A percentile compares a stretch with the other conserved stretches of the same genome.
Evolutionary conservation across 805 yeast genomes (phyloP).

Genomic region (Starmerella floris): DNA sequence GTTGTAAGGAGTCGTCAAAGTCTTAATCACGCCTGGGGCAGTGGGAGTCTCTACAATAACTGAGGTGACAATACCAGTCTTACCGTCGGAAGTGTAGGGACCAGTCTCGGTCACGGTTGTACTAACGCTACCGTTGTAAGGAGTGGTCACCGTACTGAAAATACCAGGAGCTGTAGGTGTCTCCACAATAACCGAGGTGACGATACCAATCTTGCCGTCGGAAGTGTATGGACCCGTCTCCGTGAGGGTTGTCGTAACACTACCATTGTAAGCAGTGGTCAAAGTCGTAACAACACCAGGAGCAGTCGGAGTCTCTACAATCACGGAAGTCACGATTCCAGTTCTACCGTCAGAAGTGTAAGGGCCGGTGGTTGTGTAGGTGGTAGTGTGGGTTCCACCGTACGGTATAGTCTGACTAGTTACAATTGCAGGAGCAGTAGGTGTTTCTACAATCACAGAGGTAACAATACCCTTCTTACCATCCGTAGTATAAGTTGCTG

Average conservation of each 20-base stretch:
- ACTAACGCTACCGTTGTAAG: slow-evolving; percentile 2
- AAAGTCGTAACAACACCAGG: slow-evolving; percentile 1
- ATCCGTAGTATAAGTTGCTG: slow-evolving; percentile 2
- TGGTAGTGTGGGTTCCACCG: slow-evolving; percentile 1
- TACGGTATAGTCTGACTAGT: background rate
- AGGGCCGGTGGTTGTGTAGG: slow-evolving; percentile 1
- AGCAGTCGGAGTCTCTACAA: slow-evolving; percentile 1
- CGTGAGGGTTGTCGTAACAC: background rate
- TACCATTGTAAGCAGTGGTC: slow-evolving; percentile 1
- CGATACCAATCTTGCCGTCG: background rate
- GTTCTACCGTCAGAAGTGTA: slow-evolving; percentile 1
- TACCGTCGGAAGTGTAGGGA: slow-evolving; percentile 1
- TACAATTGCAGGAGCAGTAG: slow-evolving; percentile 2
- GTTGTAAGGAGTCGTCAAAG: background rate
- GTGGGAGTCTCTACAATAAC: slow-evolving; percentile 7
- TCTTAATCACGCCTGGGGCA: slow-evolving; percentile 1
- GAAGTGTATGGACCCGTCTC: slow-evolving; percentile 4
- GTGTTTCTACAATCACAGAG: slow-evolving; percentile 2
- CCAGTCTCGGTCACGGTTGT: slow-evolving; percentile 4
- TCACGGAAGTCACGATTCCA: background rate
- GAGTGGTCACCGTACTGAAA: background rate
- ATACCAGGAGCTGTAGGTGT: slow-evolving; percentile 6
- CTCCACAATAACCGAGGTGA: slow-evolving; percentile 1
- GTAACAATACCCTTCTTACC: slow-evolving; percentile 3
- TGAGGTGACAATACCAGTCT: slow-evolving; percentile 1